These are phyloP conservation scores for Naganishia sp. DNA, from an alignment of 1,284 basidiomycete genomes.

Conservation along the genomic window DNA sequence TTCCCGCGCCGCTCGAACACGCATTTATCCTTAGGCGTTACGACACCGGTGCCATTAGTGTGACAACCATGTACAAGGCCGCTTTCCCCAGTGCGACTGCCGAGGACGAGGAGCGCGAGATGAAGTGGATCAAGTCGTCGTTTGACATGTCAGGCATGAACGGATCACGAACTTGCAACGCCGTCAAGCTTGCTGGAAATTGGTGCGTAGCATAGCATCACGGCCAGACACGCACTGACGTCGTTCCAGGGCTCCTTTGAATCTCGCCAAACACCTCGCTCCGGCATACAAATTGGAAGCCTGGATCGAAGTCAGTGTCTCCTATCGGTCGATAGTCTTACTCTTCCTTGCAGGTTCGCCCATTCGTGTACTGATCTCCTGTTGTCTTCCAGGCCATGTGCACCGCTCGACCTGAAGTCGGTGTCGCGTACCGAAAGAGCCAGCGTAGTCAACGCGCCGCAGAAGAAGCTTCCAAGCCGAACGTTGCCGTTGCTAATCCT, in stretches of 20 bases:
- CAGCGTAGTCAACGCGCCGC: slow-evolving; percentile 53
- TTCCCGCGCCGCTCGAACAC: slow-evolving; percentile 56
- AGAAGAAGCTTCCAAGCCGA: slow-evolving; percentile 40
- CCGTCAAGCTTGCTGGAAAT: slow-evolving; percentile 77
- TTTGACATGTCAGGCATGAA: slow-evolving; percentile 81
- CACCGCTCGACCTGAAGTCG: slow-evolving; percentile 74
- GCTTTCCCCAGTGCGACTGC: slow-evolving; percentile 86
- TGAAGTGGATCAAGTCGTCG: slow-evolving; percentile 75
- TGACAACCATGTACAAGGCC: slow-evolving; percentile 97
- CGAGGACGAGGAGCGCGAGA: slow-evolving; percentile 76
- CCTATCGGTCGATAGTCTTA: background rate
- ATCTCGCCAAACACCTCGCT: slow-evolving; percentile 64
- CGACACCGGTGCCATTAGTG: slow-evolving; percentile 91
- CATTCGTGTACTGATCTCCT: slow-evolving; percentile 6
- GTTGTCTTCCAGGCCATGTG: slow-evolving; percentile 63
- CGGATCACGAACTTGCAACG: slow-evolving; percentile 64
- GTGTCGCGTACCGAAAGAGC: slow-evolving; percentile 68
- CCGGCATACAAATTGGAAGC: slow-evolving; percentile 60
- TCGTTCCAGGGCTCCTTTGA: slow-evolving; percentile 65
- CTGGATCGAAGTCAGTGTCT: slow-evolving; percentile 45
- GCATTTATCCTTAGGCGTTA: slow-evolving; percentile 94
- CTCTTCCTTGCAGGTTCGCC: background rate
- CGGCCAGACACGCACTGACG: background rate
- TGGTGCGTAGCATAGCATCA: slow-evolving; percentile 53
- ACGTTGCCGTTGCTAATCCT: slow-evolving; percentile 17